Evolutionary conservation across 2,329 filamentous ascomycete species (phyloP).

Genomic region (Epichloe amarillans): DNA sequence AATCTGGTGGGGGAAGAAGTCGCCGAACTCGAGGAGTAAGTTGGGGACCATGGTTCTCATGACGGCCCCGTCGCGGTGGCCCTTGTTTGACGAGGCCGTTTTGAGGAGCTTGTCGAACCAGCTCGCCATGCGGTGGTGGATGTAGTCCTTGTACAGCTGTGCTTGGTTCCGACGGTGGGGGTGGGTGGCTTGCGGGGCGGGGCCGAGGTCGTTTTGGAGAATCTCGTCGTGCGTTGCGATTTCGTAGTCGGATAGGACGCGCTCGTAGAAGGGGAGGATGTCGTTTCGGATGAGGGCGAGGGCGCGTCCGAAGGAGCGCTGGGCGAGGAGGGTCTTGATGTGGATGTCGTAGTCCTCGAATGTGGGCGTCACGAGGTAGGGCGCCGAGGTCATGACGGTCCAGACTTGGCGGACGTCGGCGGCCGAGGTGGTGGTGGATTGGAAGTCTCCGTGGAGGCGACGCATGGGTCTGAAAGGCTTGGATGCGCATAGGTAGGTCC

Average conservation of each 20-base stretch:
- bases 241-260: slow-evolving; percentile 13
- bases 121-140: slow-evolving; percentile 17
- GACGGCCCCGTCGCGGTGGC: slow-evolving; percentile 12
- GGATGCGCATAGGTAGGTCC: slow-evolving; percentile 45
- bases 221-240: slow-evolving; percentile 20
- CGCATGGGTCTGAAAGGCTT: slow-evolving; percentile 25
- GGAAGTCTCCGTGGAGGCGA: slow-evolving; percentile 16
- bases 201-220: slow-evolving; percentile 14
- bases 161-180: slow-evolving; percentile 15
- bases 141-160: slow-evolving; percentile 19
- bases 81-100: slow-evolving; percentile 10
- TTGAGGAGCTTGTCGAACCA: slow-evolving; percentile 17
- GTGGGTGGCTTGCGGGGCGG: slow-evolving; percentile 8
- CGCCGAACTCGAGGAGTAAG: slow-evolving; percentile 19
- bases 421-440: slow-evolving; percentile 21
- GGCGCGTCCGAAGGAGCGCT: slow-evolving; percentile 16
- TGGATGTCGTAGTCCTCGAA: slow-evolving; percentile 40
- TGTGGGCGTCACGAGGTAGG: slow-evolving; percentile 41
- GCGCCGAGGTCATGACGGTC: slow-evolving; percentile 43
- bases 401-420: slow-evolving; percentile 40
- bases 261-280: slow-evolving; percentile 25
- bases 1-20: slow-evolving; percentile 19
- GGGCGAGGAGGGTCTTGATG: slow-evolving; percentile 25
- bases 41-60: slow-evolving; percentile 15
- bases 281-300: slow-evolving; percentile 25